Evolutionary conservation across 805 yeast genomes (phyloP), one percentile per base, ranked within the genome.

Genomic region (Millerozyma miso): DNA sequence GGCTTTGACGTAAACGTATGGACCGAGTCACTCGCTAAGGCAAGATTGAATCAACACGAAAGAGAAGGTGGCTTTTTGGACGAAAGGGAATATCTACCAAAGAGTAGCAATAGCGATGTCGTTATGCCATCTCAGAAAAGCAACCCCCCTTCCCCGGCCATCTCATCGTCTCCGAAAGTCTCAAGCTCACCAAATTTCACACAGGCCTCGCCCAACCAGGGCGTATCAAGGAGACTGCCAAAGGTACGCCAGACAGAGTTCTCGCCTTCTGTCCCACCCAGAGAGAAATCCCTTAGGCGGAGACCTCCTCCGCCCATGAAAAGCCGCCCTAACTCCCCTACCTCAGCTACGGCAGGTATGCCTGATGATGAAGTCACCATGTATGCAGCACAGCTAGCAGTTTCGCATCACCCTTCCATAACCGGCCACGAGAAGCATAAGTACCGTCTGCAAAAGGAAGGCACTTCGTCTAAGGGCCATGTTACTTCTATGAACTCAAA

Each of bases 401-500:
- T 68, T 2, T 54, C 67, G 18, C 59, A 63, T 39, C 65, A 55
- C 40, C 48, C 63, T n/a, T 46, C 50, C 20, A 38, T 40, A 29
- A 50, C 60, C 3, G 36, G 50, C 14, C 47, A 58, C 4, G 54
- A 57, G 35, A 51, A 55, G 42, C 55, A 67, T 46, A 54, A 70
- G 34, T 60, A 73, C 4, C 68, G 73, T 46, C 68, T 69, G 50
- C 52, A 66, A 7, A 62, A 61, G 42, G 69, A 63, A 3, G 58
- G 57, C 20, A 45, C 32, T 18, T n/a, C 33, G 16, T n/a, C n/a
- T 12, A 44, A 37, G 55, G 23, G 17, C 4, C n/a, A 37, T 17
- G 70, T 80, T 16, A 79, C 85, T 2, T 65, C 80, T 13, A 67
- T 75, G 75, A 81, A 79, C 55, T 81, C 87, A 4, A 78, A 77